Base-by-base conservation (phyloP, 179 eudicot species). In the Camellia oleifera region DNA sequence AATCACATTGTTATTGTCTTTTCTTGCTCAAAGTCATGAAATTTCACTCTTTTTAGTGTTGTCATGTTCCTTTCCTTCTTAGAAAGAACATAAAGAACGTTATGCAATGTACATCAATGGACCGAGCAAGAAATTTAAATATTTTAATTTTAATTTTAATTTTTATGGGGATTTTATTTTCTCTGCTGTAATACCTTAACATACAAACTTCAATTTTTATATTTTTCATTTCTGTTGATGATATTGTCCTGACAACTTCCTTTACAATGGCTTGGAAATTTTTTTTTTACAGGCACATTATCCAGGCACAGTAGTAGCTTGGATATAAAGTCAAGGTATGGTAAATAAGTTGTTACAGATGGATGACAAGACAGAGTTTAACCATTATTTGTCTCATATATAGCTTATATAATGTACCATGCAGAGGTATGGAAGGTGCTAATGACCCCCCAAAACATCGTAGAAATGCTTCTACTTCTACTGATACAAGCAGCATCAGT, bases 291-390 rank as follows among this genome's bases (percentile, higher is more conserved):
- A 92, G 92, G 92, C 57, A 77, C 82, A 62, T 77, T 88, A 82
- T 81, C 85, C 56, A 89, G 94, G 87, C 94, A 84, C 77, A 84
- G 83, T 75, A 90, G 91, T 79, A 79, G 88, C 64, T 52, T 82
- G 12, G 97, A 93, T 63, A 56, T 85, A 77, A 87, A 85, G 63
- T 76, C 88, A 40, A 91, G 95, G 98, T 94, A 89, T 81, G 61
- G 46, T 79, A 32, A 61, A 79, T 75, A 69, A 80, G 52, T 20
- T 75, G 67, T 58, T 18, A 50, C 75, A 69, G 45, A 40, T 76
- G 13, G 3, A 18, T 17, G 26, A 75, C 23, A 74, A 78, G 10
- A 67, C 62, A 56, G 13, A 64, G 14, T 53, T 56, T 17, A 72
- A 13, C 15, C 17, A 4, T 56, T 44, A 11, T 68, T 78, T 72